Base-by-base conservation (phyloP, 2,329 filamentous ascomycete species). In the Ophiostoma perfectum region DNA sequence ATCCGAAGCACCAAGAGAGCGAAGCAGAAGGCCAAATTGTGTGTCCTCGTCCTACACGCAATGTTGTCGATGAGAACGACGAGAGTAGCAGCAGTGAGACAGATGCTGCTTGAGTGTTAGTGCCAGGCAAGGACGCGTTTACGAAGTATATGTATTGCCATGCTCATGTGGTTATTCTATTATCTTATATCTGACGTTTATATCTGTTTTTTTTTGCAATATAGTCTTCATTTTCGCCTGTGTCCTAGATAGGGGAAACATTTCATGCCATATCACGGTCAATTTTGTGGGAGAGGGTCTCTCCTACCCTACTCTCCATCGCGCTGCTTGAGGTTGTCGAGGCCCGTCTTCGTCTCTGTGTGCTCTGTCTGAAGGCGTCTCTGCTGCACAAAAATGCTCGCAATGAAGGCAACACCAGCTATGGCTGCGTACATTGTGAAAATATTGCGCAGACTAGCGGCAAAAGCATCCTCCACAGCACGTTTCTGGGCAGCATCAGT, bases 361-460 rank as follows among this genome's bases (percentile, higher is more conserved):
- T 70, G 66, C 18, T 70, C 68, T 2, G 68, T 68, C 64, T 68
- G 63, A 16, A 70, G 66, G 52, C 36, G 41, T 38, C 44, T 55
- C 64, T 68, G 66, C 60, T 39, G 16, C 38, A 70, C 66, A 55
- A 68, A 69, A 1, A 70, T 42, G 14, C 67, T 70, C 16, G 68
- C 66, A 27, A 66, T 27, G 2, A 70, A 36, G 8, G 64, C 60
- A 11, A 68, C 55, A 36, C 63, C 58, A 6, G 70, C 66, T 14
- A 70, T 36, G 4, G 45, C 63, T n/a, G 66, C 67, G 64, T 68
- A 69, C 67, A 70, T 64, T 7, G 67, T 12, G 7, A 70, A 70
- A 16, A 70, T 67, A 64, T 68, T 70, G 64, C 65, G 64, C 27
- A 68, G 9, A 49, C 66, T 68, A 41, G 55, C 45, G 11, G 66